phyloP scores from a whole-genome alignment of 2,329 filamentous ascomycete genomes.

The Dactylellina sp. region DNA sequence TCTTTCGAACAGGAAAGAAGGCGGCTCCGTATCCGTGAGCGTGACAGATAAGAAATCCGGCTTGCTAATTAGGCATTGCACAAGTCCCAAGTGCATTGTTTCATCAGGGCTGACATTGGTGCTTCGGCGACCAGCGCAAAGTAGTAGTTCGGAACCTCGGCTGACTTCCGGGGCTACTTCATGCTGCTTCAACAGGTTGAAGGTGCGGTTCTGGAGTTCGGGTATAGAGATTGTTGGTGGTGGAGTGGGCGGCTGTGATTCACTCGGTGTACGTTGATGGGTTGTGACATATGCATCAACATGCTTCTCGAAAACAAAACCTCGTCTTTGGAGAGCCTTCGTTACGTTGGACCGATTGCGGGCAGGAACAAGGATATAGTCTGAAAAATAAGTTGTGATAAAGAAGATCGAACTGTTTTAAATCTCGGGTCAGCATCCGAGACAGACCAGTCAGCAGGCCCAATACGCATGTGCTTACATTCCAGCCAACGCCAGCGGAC shows the following conservation, averaged over 20 bases:
- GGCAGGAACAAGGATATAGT: constrained; percentile 91
- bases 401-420: constrained; percentile 89
- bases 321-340: constrained; percentile 78
- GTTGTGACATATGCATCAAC: constrained; percentile 76
- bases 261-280: constrained; percentile 63
- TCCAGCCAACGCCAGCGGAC: constrained; percentile 87
- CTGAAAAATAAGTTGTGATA: constrained; percentile 97
- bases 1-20: constrained; percentile 79
- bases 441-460: background rate
- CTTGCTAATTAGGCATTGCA: constrained; percentile 70
- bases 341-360: constrained; percentile 80
- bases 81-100: constrained; percentile 73
- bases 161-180: constrained; percentile 78
- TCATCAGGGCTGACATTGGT: constrained; percentile 70
- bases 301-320: constrained; percentile 82
- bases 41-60: constrained; percentile 78
- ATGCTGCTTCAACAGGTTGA: constrained; percentile 81
- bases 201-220: constrained; percentile 85
- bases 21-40: constrained; percentile 77
- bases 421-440: constrained; percentile 54
- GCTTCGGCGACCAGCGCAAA: constrained; percentile 59
- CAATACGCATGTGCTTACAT: constrained; percentile 70
- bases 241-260: constrained; percentile 69
- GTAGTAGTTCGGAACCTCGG: constrained; percentile 57
- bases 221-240: constrained; percentile 81